phyloP scores from a whole-genome alignment of 305 asterid species.

The Lippia alba region DNA sequence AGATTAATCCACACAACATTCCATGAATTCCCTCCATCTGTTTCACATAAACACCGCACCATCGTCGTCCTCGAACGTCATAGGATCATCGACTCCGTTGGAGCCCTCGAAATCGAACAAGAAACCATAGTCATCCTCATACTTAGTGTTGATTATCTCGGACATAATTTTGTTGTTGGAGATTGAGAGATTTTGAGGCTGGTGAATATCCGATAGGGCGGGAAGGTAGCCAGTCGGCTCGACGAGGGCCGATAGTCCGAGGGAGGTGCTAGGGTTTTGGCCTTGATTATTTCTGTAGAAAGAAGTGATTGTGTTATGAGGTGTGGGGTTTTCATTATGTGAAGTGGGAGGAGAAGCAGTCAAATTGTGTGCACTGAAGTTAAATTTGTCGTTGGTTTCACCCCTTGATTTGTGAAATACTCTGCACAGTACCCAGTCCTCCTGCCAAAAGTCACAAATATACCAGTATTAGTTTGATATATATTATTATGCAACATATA shows the following conservation, averaged over 20 bases:
- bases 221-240: constrained; percentile 35
- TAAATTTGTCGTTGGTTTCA: constrained; percentile 42
- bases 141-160: constrained; percentile 37
- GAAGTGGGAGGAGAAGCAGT: constrained; percentile 26
- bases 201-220: constrained; percentile 18
- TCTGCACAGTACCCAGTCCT: constrained; percentile 95
- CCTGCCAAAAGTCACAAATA: constrained; percentile 51
- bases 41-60: constrained; percentile 39
- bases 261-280: constrained; percentile 47
- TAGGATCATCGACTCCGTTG: constrained; percentile 41
- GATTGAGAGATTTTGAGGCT: constrained; percentile 20
- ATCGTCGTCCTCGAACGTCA: constrained; percentile 43
- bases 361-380: constrained; percentile 31
- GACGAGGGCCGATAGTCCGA: constrained; percentile 31
- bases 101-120: constrained; percentile 55
- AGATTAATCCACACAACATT: constrained; percentile 3
- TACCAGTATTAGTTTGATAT: neutral
- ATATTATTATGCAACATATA: too few relatives aligned
- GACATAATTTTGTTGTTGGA: constrained; percentile 22
- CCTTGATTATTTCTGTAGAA: neutral
- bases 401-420: constrained; percentile 83
- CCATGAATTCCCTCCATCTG: constrained; percentile 15
- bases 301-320: constrained; percentile 23
- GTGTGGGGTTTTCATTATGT: constrained; percentile 23
- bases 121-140: constrained; percentile 66